Conservation (phyloP, 495 filamentous ascomycete species). For the Neurospora sp. region DNA sequence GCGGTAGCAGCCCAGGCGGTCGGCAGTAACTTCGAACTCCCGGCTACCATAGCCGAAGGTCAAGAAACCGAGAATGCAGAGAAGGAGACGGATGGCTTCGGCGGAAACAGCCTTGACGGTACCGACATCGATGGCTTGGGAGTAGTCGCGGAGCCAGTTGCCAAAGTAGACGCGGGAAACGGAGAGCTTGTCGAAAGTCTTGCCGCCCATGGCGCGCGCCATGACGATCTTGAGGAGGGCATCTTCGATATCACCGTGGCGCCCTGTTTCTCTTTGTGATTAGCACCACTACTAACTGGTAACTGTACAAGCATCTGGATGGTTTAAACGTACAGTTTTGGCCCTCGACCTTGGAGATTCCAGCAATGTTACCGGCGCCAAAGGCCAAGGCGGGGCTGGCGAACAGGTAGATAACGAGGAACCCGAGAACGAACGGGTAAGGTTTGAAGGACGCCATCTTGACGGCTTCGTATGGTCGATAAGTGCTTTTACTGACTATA, state of each 20-base stretch:
- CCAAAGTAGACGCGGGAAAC: conserved; percentile 82
- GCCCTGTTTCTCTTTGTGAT: conserved; percentile 38
- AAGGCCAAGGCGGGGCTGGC: conserved; percentile 64
- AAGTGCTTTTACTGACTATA: neutral
- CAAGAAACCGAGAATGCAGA: conserved; percentile 51
- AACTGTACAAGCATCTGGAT: neutral
- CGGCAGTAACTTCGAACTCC: conserved; percentile 85
- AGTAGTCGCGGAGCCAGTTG: conserved; percentile 84
- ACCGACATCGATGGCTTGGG: conserved; percentile 74
- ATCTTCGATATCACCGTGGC: conserved; percentile 95
- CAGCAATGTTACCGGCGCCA: conserved; percentile 76
- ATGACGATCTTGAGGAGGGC: conserved; percentile 64
- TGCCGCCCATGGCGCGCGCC: conserved; percentile 65
- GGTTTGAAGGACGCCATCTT: conserved; percentile 33
- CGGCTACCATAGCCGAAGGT: conserved; percentile 74
- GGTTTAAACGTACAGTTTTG: conserved; percentile 49
- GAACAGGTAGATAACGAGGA: conserved; percentile 49
- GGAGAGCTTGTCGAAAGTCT: conserved; percentile 80
- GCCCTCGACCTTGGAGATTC: conserved; percentile 68
- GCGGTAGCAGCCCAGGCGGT: conserved; percentile 79
- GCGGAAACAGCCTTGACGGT: conserved; percentile 81
- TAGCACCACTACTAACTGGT: neutral
- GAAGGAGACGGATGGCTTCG: conserved; percentile 77
- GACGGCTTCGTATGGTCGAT: conserved; percentile 1
- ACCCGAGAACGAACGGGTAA: conserved; percentile 32